phyloP scores from a whole-genome alignment of 2,329 filamentous ascomycete species.

The Talaromyces sp. region DNA sequence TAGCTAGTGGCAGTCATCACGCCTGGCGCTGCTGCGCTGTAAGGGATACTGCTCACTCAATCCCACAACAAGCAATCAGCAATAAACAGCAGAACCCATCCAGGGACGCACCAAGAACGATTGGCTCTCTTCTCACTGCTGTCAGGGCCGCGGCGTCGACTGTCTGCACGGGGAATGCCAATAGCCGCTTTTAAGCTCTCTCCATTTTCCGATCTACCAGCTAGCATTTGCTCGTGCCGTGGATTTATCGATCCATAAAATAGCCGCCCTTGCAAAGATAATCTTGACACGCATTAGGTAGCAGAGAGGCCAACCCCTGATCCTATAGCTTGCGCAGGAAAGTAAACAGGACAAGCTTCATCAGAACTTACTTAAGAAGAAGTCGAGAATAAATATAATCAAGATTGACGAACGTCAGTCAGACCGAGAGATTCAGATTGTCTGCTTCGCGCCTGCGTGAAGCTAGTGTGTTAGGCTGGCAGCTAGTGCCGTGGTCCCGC shows the following conservation, averaged over 20 bases:
- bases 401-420: background rate
- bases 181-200: conserved; percentile 1
- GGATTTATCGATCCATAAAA: background rate
- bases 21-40: background rate
- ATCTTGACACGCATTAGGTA: background rate
- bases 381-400: background rate
- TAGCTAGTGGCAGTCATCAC: background rate
- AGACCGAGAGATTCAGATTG: too few relatives aligned
- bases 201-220: background rate
- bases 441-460: background rate
- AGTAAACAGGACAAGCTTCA: background rate
- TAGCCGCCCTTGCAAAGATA: background rate
- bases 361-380: too few relatives aligned
- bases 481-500: background rate
- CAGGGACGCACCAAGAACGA: background rate
- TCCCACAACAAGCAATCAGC: conserved; percentile 1
- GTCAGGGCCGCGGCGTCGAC: background rate
- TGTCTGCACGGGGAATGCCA: conserved; percentile 12
- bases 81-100: background rate
- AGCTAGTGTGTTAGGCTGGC: background rate
- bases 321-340: background rate
- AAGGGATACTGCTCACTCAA: background rate
- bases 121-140: background rate
- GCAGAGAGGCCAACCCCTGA: too few relatives aligned
- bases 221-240: background rate